Base-by-base conservation (phyloP, 2,329 filamentous ascomycete genomes). In the Trichoderma oligosporum region DNA sequence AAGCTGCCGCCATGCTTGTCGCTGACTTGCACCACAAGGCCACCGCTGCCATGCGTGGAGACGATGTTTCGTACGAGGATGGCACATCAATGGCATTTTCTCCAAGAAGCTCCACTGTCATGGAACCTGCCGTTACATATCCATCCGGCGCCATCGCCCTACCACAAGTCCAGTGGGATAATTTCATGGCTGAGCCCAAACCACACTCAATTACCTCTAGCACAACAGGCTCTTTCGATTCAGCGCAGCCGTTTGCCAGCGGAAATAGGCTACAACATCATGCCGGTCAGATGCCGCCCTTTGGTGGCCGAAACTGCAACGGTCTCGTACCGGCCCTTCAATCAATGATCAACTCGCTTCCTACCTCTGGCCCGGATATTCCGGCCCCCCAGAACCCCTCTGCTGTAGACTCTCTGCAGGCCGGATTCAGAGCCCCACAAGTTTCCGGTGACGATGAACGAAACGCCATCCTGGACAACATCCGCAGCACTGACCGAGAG, bases 1-100 rank as follows among this genome's bases (percentile, higher is more conserved):
- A 99, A 80, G 91, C 93, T 67, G 94, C 94, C 65, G 94, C 94
- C 65, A 97, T 97, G 91, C 84, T 99, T 73, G 95, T 99, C 78
- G 94, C 93, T 71, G 92, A 97, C 76, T 88, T 97, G 71, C 93
- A 96, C 76, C 91, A 97, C 79, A 97, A 97, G 79, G 92, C 81
- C 67, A 93, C 92, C 41, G 79, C 80, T 31, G 85, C 85, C 66
- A 90, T 84, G 74, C 81, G 83, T 57, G 74, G 74, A 60, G 81
- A 78, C 63, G 78, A 76, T 61, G 78, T 77, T 64, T 77, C 80
- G 48, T 85, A 79, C 67, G 82, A 84, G 61, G 75, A 78, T 61
- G 78, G 73, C 69, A 75, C 80, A 29, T 82, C 83, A 68, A 85
- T 88, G 71, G 79, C 87, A 62, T 92, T 89, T 71, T 85, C 90